Evolutionary conservation across 441 rosid species (phyloP).

Genomic region (California macrophylla): DNA sequence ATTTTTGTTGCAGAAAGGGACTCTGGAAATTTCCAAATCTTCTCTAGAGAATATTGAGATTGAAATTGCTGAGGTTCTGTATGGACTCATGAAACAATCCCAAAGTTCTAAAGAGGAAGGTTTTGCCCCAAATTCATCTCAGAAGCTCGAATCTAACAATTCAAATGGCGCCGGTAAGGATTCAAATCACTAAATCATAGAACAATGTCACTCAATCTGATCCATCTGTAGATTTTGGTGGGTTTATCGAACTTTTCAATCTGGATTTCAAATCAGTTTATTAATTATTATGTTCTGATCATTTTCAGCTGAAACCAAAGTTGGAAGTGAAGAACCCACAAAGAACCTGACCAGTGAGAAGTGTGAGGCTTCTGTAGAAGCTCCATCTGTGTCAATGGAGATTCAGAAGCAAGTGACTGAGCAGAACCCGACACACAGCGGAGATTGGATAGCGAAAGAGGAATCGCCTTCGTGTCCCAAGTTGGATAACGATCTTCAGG

Average conservation of each 20-base stretch:
- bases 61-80: constrained; percentile 57
- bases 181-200: constrained; percentile 1
- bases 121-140: constrained; percentile 7
- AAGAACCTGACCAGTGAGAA: background rate
- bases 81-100: constrained; percentile 42
- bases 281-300: too few species aligned
- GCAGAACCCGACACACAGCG: background rate
- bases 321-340: background rate
- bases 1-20: constrained; percentile 26
- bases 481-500: constrained; percentile 21
- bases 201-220: background rate
- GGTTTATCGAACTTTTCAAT: background rate
- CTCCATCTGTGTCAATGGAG: background rate
- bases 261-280: too few species aligned
- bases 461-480: constrained; percentile 16
- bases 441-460: constrained; percentile 13
- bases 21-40: constrained; percentile 31
- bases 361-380: background rate
- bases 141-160: constrained; percentile 28
- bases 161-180: constrained; percentile 18
- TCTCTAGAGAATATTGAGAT: constrained; percentile 53
- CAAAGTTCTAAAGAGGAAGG: constrained; percentile 27
- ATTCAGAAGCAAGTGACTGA: background rate
- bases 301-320: background rate
- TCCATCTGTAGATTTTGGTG: background rate